phyloP scores from a whole-genome alignment of 83 land plant species.

The Diphasiastrum complanatum region DNA sequence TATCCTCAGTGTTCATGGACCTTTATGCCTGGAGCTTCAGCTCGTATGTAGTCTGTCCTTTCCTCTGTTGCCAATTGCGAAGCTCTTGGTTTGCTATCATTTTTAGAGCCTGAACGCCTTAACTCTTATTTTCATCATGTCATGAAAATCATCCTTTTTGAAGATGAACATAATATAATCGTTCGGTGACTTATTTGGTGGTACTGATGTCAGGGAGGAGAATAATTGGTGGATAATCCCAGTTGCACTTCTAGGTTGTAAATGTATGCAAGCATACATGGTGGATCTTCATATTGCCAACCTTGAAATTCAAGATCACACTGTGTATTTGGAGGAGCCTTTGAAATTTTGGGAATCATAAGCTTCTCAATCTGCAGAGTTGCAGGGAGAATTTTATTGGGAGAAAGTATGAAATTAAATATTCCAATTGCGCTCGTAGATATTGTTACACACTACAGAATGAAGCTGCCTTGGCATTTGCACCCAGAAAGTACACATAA shows the following conservation, averaged over 20 bases:
- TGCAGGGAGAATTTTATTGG: too few species aligned
- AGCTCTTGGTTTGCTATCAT: neutral
- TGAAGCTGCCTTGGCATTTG: too few species aligned
- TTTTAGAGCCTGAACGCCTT: neutral
- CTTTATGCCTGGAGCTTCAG: constrained; percentile 59
- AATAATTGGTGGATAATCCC: constrained; percentile 94
- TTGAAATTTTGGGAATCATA: constrained; percentile 83
- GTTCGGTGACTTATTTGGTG: constrained; percentile 5
- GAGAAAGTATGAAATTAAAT: too few species aligned
- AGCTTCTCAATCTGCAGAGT: too few species aligned
- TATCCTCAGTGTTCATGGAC: constrained; percentile 32
- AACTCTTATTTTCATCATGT: neutral
- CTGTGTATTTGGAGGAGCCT: constrained; percentile 70
- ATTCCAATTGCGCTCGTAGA: too few species aligned
- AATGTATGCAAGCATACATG: constrained; percentile 70
- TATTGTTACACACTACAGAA: too few species aligned
- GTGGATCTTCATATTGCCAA: constrained; percentile 88
- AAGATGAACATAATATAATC: neutral
- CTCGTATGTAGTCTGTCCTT: constrained; percentile 41
- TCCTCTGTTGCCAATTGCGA: neutral
- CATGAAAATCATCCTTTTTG: neutral
- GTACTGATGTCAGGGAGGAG: constrained; percentile 95
- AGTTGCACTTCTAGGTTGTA: constrained; percentile 49
- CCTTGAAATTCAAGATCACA: constrained; percentile 83
- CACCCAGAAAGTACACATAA: too few species aligned